Percentiles rank a stretch among this genome's conserved stretches.
phyloP scores from a whole-genome alignment of 2,329 filamentous ascomycete genomes.

The Ascosphaera pollenicola region DNA sequence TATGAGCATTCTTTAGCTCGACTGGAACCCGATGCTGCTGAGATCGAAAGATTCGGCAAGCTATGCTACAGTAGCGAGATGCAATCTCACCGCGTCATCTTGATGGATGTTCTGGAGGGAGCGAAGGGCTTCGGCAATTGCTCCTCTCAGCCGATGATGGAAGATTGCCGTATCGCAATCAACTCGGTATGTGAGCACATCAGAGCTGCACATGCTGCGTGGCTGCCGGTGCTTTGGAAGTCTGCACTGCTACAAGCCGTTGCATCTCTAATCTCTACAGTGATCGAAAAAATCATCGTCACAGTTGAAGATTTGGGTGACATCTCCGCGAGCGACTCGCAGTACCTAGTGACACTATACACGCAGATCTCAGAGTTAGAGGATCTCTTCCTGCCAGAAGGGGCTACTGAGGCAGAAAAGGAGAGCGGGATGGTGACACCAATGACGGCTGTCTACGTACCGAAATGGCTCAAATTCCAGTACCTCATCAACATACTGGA shows the following conservation, averaged over 20 bases:
- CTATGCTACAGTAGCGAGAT: constrained; percentile 40
- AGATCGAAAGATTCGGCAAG: constrained; percentile 36
- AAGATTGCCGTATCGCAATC: constrained; percentile 37
- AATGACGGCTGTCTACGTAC: constrained; percentile 39
- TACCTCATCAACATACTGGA: constrained; percentile 42
- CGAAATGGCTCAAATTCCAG: constrained; percentile 43
- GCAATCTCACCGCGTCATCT: constrained; percentile 40
- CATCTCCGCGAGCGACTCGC: constrained; percentile 40
- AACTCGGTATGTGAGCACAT: constrained; percentile 35
- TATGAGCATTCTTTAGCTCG: constrained; percentile 25
- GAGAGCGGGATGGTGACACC: constrained; percentile 13
- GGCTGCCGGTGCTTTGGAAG: constrained; percentile 34
- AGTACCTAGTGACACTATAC: constrained; percentile 34
- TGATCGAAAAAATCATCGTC: constrained; percentile 35
- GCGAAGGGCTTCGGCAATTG: constrained; percentile 39
- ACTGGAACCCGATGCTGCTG: constrained; percentile 31
- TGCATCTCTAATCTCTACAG: constrained; percentile 34
- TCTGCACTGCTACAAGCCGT: constrained; percentile 39
- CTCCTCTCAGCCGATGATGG: constrained; percentile 34
- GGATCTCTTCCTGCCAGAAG: constrained; percentile 31
- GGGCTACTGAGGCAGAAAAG: constrained; percentile 11
- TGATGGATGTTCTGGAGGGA: constrained; percentile 39
- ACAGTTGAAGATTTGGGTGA: constrained; percentile 41
- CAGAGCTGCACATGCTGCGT: constrained; percentile 31
- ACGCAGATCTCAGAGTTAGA: constrained; percentile 32